Evolutionary conservation across 2,329 filamentous ascomycete species (phyloP).

Genomic region (Microdochium trichocladiopsis): DNA sequence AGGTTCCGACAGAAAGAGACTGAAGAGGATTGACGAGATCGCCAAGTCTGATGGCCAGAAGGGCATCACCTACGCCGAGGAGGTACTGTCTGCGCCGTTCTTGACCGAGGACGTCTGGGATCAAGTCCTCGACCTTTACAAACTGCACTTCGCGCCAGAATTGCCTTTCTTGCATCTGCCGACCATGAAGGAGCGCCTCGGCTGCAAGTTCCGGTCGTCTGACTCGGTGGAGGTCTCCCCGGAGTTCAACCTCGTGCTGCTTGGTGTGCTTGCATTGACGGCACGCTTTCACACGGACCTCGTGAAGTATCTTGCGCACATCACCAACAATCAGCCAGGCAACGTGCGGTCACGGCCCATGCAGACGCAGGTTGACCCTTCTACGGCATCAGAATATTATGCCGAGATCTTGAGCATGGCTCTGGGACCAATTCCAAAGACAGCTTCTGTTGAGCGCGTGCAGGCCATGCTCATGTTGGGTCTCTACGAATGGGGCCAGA

Average conservation of each 20-base stretch:
- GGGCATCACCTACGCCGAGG: slow-evolving; percentile 36
- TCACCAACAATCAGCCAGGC: slow-evolving; percentile 23
- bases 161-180: slow-evolving; percentile 64
- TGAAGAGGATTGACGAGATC: slow-evolving; percentile 35
- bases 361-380: slow-evolving; percentile 35
- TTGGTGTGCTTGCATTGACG: slow-evolving; percentile 63
- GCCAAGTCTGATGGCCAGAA: slow-evolving; percentile 28
- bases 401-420: slow-evolving; percentile 49
- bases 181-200: slow-evolving; percentile 49
- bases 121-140: slow-evolving; percentile 63
- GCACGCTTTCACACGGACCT: slow-evolving; percentile 59
- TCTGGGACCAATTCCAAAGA: slow-evolving; percentile 39
- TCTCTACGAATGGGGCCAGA: slow-evolving; percentile 65
- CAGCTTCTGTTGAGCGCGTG: slow-evolving; percentile 53
- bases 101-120: slow-evolving; percentile 61
- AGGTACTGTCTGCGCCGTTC: slow-evolving; percentile 54
- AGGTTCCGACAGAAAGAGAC: slow-evolving; percentile 41
- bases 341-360: slow-evolving; percentile 24
- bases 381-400: slow-evolving; percentile 57
- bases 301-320: slow-evolving; percentile 43
- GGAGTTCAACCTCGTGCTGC: slow-evolving; percentile 49
- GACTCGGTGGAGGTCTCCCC: slow-evolving; percentile 27
- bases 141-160: slow-evolving; percentile 65
- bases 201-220: slow-evolving; percentile 26
- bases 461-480: slow-evolving; percentile 66